Percentiles rank a stretch among this genome's conserved stretches.
These are phyloP conservation scores for sunflower (Helianthus annuus) DNA, from an alignment of 129 eudicot species.

Conservation along the genomic window HanXRQr2.0-SUNRISE NC_035444.2:94083893-94084392, in stretches of 20 bases:
- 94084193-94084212: conserved; percentile 67
- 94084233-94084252: conserved; percentile 60
- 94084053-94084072: too few relatives aligned
- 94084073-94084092: too few relatives aligned
- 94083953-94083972: too few relatives aligned
- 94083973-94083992: too few relatives aligned
- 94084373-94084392: background rate
- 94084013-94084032: too few relatives aligned
- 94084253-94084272: conserved; percentile 54
- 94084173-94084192: background rate
- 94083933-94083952: too few relatives aligned
- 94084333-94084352: background rate
- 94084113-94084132: background rate
- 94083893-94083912: too few relatives aligned
- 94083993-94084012: too few relatives aligned
- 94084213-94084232: conserved; percentile 39
- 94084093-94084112: too few relatives aligned
- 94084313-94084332: conserved; percentile 1
- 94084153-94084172: background rate
- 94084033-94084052: too few relatives aligned
- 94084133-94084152: background rate
- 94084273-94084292: conserved; percentile 27
- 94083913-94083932: too few relatives aligned
- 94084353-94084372: background rate
- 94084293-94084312: background rate